These are phyloP conservation scores for Rhodofomes roseus DNA, from an alignment of 1,284 basidiomycete species.

Conservation along the genomic window DNA sequence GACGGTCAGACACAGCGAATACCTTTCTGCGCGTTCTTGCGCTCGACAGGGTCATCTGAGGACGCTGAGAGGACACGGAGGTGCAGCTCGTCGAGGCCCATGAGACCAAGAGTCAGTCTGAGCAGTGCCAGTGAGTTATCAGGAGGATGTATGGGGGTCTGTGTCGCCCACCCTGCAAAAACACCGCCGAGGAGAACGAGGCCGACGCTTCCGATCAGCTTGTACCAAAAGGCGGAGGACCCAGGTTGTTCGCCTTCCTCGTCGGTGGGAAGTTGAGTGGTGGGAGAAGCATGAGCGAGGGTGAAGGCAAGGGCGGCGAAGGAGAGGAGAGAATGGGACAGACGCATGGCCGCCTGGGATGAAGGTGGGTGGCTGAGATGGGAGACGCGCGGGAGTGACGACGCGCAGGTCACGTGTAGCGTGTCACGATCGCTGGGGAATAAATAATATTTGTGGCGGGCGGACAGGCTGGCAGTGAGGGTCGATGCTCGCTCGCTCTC, in stretches of 20 bases:
- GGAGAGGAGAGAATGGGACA: background rate
- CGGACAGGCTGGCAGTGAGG: no score
- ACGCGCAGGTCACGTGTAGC: conserved; percentile 5
- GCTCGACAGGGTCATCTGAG: conserved; percentile 69
- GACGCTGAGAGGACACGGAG: conserved; percentile 82
- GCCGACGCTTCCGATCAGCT: conserved; percentile 58
- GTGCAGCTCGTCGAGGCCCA: conserved; percentile 94
- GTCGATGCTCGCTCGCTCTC: background rate
- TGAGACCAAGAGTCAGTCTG: conserved; percentile 84
- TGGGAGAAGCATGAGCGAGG: conserved; percentile 1
- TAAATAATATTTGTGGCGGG: no score
- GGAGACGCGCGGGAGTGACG: no score
- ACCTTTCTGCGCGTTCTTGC: conserved; percentile 71
- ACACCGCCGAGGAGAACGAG: conserved; percentile 81
- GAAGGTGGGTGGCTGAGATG: background rate
- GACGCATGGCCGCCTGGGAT: background rate
- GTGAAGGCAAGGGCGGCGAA: background rate
- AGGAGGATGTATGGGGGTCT: no score
- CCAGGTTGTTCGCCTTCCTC: conserved; percentile 29
- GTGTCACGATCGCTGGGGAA: background rate
- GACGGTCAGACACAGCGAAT: conserved; percentile 3
- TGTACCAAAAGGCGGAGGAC: conserved; percentile 61
- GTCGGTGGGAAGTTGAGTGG: background rate
- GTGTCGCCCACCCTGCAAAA: conserved; percentile 72
- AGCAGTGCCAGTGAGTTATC: background rate